A percentile compares a stretch with the other conserved stretches of the same genome.
Evolutionary conservation across 176 grass and related monocot species (phyloP).

Genomic region (Sorghum bicolor): Sorghum_bicolor_NCBIv3 NC_012871.2:61460001-61460500

Average conservation of each 20-base stretch:
- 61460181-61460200: background rate
- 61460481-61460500: conserved; percentile 69
- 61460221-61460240: background rate
- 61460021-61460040: background rate
- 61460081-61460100: background rate
- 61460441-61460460: conserved; percentile 49
- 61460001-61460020: too few relatives aligned
- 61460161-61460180: background rate
- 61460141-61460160: background rate
- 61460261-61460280: background rate
- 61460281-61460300: conserved; percentile 51
- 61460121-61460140: background rate
- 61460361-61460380: background rate
- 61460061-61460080: background rate
- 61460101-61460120: background rate
- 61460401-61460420: background rate
- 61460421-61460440: background rate
- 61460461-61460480: conserved; percentile 82
- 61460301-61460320: conserved; percentile 68
- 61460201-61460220: conserved; percentile 36
- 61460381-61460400: conserved; percentile 5
- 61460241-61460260: conserved; percentile 25
- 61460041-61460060: background rate
- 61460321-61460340: conserved; percentile 42
- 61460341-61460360: background rate